Percentiles rank a stretch among this genome's conserved stretches.
Evolutionary conservation across 352 stramenopile species (phyloP).

Genomic region (Pythium aristosporum): DNA sequence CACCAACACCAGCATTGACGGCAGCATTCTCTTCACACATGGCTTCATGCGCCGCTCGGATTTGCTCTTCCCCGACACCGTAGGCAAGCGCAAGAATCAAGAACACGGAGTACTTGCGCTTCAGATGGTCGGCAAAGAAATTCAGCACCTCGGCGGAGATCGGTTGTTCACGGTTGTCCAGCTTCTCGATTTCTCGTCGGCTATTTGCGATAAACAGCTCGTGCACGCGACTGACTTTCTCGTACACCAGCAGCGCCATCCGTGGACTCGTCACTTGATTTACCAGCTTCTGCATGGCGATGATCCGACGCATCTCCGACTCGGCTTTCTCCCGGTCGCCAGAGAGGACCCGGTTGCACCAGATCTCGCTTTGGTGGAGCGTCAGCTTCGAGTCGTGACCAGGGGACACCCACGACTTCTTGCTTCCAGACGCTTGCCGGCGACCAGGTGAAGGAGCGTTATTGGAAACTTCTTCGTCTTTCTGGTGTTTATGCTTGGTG

Average conservation of each 20-base stretch:
- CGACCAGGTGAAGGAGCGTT: conserved; percentile 15
- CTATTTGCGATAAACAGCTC: conserved; percentile 83
- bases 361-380: conserved; percentile 83
- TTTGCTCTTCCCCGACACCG: conserved; percentile 73
- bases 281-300: conserved; percentile 86
- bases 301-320: conserved; percentile 76
- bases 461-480: conserved; percentile 14
- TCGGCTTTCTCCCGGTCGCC: conserved; percentile 83
- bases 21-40: conserved; percentile 84
- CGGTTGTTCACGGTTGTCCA: conserved; percentile 41
- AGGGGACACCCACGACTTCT: conserved; percentile 66
- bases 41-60: conserved; percentile 72
- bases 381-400: conserved; percentile 82
- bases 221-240: conserved; percentile 87
- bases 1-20: conserved; percentile 69
- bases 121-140: conserved; percentile 85
- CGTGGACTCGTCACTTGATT: conserved; percentile 68
- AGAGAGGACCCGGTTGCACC: conserved; percentile 78
- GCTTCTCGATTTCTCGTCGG: conserved; percentile 63
- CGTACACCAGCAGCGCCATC: conserved; percentile 87
- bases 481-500: not conserved
- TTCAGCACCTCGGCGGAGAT: conserved; percentile 67
- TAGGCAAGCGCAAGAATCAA: conserved; percentile 80
- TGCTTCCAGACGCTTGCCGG: not conserved
- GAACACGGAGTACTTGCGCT: conserved; percentile 88